These are phyloP conservation scores for Juglanconis sp. DNA, from an alignment of 2,329 filamentous ascomycete species.

Conservation along the genomic window DNA sequence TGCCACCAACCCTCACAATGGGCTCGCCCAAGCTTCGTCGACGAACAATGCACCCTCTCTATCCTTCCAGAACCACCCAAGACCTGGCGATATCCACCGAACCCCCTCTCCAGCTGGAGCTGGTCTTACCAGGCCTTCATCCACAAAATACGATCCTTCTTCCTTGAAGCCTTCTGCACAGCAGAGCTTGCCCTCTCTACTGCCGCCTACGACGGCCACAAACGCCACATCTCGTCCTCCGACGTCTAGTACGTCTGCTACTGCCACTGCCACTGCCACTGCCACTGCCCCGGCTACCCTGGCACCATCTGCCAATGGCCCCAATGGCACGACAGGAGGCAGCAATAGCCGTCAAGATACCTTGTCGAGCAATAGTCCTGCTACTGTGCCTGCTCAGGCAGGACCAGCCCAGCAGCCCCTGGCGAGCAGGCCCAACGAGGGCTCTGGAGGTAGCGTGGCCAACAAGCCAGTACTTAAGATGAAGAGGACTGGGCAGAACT, in stretches of 20 bases:
- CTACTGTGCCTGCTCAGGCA: background rate
- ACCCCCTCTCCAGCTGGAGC: background rate
- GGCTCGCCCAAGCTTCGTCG: background rate
- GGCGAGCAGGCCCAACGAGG: background rate
- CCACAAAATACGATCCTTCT: background rate
- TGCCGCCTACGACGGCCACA: background rate
- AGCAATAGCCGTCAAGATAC: background rate
- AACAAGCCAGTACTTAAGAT: constrained; percentile 14
- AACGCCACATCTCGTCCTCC: no score
- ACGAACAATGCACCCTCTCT: background rate
- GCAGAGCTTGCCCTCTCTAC: background rate
- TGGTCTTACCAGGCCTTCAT: background rate
- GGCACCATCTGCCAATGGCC: background rate
- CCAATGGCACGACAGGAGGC: background rate
- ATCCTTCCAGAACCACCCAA: background rate
- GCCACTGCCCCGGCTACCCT: no score
- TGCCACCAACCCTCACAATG: background rate
- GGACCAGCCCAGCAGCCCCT: background rate
- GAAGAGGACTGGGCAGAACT: constrained; percentile 17
- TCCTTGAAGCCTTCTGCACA: no score
- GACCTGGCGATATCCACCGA: background rate
- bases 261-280: background rate
- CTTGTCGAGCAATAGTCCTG: background rate
- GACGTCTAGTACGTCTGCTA: background rate
- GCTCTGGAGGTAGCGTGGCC: no score